Conservation (phyloP, 208 protist species). For the Strigomonas galati region DNA sequence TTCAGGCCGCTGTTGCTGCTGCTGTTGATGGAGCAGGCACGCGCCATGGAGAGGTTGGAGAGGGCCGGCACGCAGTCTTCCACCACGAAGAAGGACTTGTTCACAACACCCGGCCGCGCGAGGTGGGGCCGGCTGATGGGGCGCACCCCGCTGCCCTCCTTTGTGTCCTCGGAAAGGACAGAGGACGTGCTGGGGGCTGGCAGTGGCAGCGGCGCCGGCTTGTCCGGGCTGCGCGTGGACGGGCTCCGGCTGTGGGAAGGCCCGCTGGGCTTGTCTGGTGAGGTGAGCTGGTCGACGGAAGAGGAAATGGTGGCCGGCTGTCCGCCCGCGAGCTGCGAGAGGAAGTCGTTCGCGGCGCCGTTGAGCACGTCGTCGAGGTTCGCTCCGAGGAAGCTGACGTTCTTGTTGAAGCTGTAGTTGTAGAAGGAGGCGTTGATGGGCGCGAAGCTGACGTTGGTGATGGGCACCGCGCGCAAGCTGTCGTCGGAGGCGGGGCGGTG, state of each 20-base stretch:
- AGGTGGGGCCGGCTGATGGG: constrained; percentile 12
- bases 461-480: neutral
- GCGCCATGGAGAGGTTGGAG: constrained; percentile 5
- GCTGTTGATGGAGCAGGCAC: neutral
- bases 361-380: constrained; percentile 48
- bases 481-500: neutral
- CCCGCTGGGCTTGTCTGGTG: neutral
- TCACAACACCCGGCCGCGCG: constrained; percentile 26
- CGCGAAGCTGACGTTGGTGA: constrained; percentile 22
- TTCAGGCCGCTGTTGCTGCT: neutral
- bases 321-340: constrained; percentile 25
- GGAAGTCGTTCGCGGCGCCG: constrained; percentile 57
- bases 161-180: neutral
- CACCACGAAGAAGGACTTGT: constrained; percentile 53
- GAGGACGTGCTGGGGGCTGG: neutral
- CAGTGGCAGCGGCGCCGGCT: neutral
- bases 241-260: constrained; percentile 2
- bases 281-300: neutral
- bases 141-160: constrained; percentile 2
- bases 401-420: constrained; percentile 51
- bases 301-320: neutral
- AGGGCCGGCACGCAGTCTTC: constrained; percentile 25
- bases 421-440: constrained; percentile 30
- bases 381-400: constrained; percentile 50
- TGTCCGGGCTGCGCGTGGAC: constrained; percentile 10